Percentiles rank a stretch among this genome's conserved stretches.
Evolutionary conservation across 352 stramenopile genomes (phyloP).

Genomic region (Phytophthora sojae): DNA sequence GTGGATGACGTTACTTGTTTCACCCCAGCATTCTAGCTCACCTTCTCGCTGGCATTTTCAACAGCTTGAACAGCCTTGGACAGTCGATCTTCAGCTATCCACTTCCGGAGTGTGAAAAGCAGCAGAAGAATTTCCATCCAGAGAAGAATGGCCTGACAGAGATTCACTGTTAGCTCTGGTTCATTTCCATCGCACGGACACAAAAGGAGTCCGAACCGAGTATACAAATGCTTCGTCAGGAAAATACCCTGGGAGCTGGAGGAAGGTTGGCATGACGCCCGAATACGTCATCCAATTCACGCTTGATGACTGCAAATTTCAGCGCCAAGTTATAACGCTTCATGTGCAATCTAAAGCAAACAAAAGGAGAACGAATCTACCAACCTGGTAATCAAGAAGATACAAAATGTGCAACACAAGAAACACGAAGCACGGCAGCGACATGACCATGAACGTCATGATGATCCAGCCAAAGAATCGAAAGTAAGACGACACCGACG

Average conservation of each 20-base stretch:
- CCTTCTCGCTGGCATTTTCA: slow-evolving; percentile 54
- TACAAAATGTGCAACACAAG: slow-evolving; percentile 62
- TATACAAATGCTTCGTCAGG: slow-evolving; percentile 62
- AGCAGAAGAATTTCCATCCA: slow-evolving; percentile 61
- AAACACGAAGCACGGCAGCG: slow-evolving; percentile 55
- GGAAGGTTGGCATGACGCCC: slow-evolving; percentile 58
- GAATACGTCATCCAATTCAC: slow-evolving; percentile 50
- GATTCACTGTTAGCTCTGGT: not conserved
- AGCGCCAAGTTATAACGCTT: not conserved
- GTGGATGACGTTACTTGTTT: not conserved
- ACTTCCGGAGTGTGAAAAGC: slow-evolving; percentile 70
- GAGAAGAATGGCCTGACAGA: slow-evolving; percentile 50
- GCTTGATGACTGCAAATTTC: slow-evolving; percentile 3
- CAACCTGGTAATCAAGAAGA: slow-evolving; percentile 26
- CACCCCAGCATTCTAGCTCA: slow-evolving; percentile 8
- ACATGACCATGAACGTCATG: slow-evolving; percentile 70
- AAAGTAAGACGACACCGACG: slow-evolving; percentile 84
- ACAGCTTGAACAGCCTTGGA: slow-evolving; percentile 64
- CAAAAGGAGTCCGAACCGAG: slow-evolving; percentile 38
- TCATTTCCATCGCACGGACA: not conserved
- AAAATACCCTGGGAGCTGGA: slow-evolving; percentile 69
- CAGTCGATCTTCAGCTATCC: slow-evolving; percentile 73
- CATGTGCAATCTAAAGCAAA: not conserved
- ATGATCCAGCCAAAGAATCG: slow-evolving; percentile 85
- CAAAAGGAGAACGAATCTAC: not conserved